A percentile compares a stretch with the other conserved stretches of the same genome.
phyloP scores from a whole-genome alignment of 2,329 filamentous ascomycete genomes.

The Fusarium pilosicola region DNA sequence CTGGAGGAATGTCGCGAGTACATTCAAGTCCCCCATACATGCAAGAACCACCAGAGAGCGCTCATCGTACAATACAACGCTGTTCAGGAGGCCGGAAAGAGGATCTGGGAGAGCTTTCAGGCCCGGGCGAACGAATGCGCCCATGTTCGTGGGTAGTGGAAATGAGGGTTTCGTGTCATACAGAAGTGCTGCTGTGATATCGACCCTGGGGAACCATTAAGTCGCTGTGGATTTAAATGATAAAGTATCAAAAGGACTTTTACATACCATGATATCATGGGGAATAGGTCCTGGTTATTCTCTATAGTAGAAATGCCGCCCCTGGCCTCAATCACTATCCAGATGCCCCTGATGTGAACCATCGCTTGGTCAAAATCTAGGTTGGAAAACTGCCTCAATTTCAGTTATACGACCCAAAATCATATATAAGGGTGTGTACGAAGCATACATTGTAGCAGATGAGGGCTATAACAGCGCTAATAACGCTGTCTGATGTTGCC shows the following conservation, averaged over 20 bases:
- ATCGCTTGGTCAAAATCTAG: slow-evolving; percentile 11
- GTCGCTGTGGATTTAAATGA: too few relatives aligned
- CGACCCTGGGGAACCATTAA: not conserved
- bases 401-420: not conserved
- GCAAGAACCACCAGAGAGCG: not conserved
- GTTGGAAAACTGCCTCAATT: not conserved
- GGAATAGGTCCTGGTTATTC: not conserved
- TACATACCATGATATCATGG: slow-evolving; percentile 10
- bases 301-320: slow-evolving; percentile 11
- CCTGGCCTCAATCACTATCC: not conserved
- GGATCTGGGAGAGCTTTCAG: not conserved
- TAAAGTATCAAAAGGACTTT: not conserved
- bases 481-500: slow-evolving; percentile 7
- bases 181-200: slow-evolving; percentile 14
- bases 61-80: not conserved
- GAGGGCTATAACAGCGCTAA: slow-evolving; percentile 6
- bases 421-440: not conserved
- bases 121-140: not conserved
- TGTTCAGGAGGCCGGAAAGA: not conserved
- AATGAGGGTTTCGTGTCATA: slow-evolving; percentile 9
- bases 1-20: not conserved
- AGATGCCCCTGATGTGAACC: slow-evolving; percentile 5
- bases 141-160: not conserved
- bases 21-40: slow-evolving; percentile 2
- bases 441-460: slow-evolving; percentile 10